A percentile compares a stretch with the other conserved stretches of the same genome.
phyloP scores from a whole-genome alignment of 371 early-diverging fungal genomes.

The Phascolomyces articulosus region DNA sequence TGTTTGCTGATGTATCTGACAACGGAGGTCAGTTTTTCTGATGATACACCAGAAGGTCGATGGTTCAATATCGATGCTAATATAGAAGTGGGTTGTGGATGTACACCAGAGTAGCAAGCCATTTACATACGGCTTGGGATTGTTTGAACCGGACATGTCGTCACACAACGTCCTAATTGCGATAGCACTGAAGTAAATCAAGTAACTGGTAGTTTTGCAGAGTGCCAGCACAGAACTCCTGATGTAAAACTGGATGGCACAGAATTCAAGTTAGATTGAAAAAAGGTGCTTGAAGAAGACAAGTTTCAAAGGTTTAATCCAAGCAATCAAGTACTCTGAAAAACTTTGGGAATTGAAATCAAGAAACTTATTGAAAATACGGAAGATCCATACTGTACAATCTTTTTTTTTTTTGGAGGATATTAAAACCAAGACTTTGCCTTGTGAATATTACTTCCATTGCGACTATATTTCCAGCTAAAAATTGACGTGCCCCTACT shows the following conservation, averaged over 20 bases:
- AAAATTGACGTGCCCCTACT: neutral
- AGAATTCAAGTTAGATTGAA: neutral
- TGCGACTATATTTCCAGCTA: neutral
- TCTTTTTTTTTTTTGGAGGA: neutral
- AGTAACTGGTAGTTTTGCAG: neutral
- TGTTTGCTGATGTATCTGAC: conserved; percentile 25
- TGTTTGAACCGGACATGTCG: neutral
- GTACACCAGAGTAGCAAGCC: neutral
- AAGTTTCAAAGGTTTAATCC: neutral
- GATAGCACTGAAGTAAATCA: neutral
- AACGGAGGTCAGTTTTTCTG: neutral
- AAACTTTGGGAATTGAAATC: neutral
- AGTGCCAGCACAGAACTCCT: neutral
- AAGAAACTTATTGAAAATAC: neutral
- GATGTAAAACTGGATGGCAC: neutral
- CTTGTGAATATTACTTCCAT: neutral
- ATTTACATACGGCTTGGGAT: neutral
- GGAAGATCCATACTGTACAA: neutral
- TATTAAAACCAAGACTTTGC: neutral
- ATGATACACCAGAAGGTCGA: neutral
- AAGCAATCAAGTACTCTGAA: neutral
- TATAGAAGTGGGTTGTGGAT: neutral
- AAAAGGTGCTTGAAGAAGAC: neutral
- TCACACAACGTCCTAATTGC: neutral
- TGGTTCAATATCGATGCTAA: neutral